These are phyloP conservation scores for Avena eriantha DNA, from an alignment of 176 grass and related monocot species.

Conservation along the genomic window DNA sequence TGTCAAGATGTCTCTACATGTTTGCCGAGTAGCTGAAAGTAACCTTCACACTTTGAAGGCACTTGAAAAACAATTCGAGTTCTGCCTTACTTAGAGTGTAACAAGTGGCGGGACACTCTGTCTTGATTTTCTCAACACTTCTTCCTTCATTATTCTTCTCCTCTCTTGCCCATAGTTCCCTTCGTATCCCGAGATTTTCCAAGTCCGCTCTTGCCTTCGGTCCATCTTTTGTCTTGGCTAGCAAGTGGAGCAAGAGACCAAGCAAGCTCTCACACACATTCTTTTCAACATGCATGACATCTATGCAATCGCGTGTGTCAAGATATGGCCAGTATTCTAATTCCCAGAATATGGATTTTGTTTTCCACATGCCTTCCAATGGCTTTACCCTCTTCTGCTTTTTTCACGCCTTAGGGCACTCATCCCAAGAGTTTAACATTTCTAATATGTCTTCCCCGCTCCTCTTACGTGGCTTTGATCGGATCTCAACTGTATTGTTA, in stretches of 20 bases:
- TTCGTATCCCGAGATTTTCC: neutral
- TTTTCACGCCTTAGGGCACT: neutral
- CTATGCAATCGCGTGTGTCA: neutral
- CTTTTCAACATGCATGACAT: constrained; percentile 4
- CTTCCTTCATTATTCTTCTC: neutral
- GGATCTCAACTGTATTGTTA: neutral
- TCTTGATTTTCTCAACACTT: neutral
- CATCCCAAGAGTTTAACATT: neutral
- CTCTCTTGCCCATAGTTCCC: neutral
- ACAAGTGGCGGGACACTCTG: neutral
- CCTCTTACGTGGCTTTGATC: neutral
- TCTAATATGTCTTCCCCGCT: neutral
- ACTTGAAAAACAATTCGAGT: neutral
- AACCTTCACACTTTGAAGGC: neutral
- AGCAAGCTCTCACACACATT: constrained; percentile 2
- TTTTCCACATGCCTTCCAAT: neutral
- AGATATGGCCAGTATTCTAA: neutral
- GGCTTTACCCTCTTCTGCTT: neutral
- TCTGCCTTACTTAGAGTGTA: neutral
- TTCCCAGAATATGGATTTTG: neutral
- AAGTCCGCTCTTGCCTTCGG: neutral
- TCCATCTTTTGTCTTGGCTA: neutral
- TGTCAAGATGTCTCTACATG: neutral
- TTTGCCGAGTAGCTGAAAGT: neutral
- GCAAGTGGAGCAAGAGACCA: neutral